Base-by-base conservation (phyloP, 208 protist species). In the Wallacemonas rigidus region DNA sequence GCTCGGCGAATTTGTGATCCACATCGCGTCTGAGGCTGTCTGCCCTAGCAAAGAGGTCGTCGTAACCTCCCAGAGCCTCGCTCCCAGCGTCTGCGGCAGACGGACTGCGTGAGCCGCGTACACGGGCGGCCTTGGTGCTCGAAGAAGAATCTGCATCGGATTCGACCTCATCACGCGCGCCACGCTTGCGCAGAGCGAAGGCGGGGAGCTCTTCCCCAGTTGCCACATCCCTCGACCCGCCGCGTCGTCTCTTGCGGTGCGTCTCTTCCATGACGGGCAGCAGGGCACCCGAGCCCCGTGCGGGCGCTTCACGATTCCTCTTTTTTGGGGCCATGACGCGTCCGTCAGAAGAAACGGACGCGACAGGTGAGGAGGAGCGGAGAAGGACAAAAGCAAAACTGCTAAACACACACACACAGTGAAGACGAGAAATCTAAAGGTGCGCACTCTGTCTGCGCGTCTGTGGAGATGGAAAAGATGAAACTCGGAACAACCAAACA, bases 1-100 rank as follows among this genome's bases (percentile, higher is more conserved):
- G 54, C 35, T 58, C 61, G 5, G 71, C 54, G 15, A 75, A 57
- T 47, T 80, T 56, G 1, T 69, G 14, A 8, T 65, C 60, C 41
- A 65, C 36, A 12, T 7, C 26, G 6, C 17, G 41, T 11, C 3
- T 38, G n/a, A 65, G 7, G 11, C 41, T 51, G 12, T 65, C 41
- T 2, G 43, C 41, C 4, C 39, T 5, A 0, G 60, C 4, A n/a
- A 65, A 65, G 38, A 48, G 3, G 26, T 65, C 40, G 14, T 50
- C 60, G 60, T 26, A 63, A 5, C 11, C 7, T 5, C 44, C 57
- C 9, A 11, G 4, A 4, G 17, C 7, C 5, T 11, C 39, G 38
- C n/a, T 26, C 26, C 26, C 57, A 63, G 8, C 60, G 14, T 65
- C 60, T 3, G 60, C 60, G 12, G 60, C 60, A 35, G 60, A 65